Base-by-base conservation (phyloP, 352 stramenopile species). In the Globisporangium spinosum region DNA sequence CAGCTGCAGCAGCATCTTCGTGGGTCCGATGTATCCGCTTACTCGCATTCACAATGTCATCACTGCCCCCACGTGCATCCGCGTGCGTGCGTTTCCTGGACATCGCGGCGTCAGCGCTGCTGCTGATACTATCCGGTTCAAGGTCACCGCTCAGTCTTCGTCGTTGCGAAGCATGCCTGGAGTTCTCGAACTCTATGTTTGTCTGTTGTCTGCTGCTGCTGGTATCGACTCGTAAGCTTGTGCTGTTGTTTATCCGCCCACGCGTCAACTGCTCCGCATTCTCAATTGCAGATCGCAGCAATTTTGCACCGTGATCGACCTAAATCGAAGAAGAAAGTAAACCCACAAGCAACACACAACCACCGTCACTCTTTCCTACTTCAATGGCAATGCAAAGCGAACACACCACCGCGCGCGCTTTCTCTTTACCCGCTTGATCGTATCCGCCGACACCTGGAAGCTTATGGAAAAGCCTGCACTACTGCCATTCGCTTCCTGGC, bases 401-500 rank as follows among this genome's bases (percentile, higher is more conserved):
- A 58, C 8, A 32, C 29, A 60, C 55, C 22, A 17, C 22, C 25
- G n/a, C 17, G 32, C 3, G 32, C 13, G 27, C 23, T 10, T 17
- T 17, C 1, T 56, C 20, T 83, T 58, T 70, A 91, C 80, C 25
- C 75, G 67, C 25, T 83, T 82, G 1, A 68, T 55, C 9, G 78
- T 87, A 3, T 86, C 80, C 6, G 72, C 82, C 5, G 82, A 83
- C 20, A 92, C 70, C 53, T 77, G 75, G 56, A 92, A 90, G 23
- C 65, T 74, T 70, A 92, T 79, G 7, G 59, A 67, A 59, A 75
- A 85, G 7, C 64, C 62, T 7, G 32, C 7, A 59, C 22, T 67
- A 12, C 53, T 56, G 9, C 32, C 15, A 38, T 49, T 55, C 15
- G 22, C 27, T 15, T 49, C 22, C 20, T 53, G 55, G 34, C 6